Base-by-base conservation (phyloP, 2,329 filamentous ascomycete genomes). In the Calonectria multiphialidica region DNA sequence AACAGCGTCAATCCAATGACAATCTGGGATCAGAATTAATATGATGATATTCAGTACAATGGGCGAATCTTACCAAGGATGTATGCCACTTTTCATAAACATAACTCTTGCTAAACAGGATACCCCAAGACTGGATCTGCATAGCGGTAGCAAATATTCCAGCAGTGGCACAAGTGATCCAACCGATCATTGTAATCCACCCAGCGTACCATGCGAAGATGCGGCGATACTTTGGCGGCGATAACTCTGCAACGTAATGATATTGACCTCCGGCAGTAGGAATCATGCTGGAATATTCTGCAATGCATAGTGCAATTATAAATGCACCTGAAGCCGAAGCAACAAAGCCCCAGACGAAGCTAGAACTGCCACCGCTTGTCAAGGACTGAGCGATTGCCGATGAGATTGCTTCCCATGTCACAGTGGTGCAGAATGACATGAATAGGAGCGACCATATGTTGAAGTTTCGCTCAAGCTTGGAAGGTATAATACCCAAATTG, bases 371-470 rank as follows among this genome's bases (percentile, higher is more conserved):
- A 3, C 62, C 62, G 25, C 61, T 61, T 8, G 23, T 66, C 1
- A 71, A 18, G 9, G 53, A 50, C 15, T 71, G 68, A 3, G 68
- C 68, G 2, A 42, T 30, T 3, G 62, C 42, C 8, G 62, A 62
- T 25, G 68, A 23, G 35, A 66, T 23, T 10, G 62, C 68, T 40
- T 70, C 68, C 68, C 68, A 70, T 18, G 68, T 70, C 25, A 70
- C 68, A 12, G 40, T 70, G 23, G 68, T 70, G 45, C 68, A 70
- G 18, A 70, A 70, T 2, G 62, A 70, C 68, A 70, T 70, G 68
- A 66, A 70, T 15, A 70, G 53, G 13, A 70, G 42, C 3, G 62
- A 70, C 62, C 68, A 70, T 9, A 66, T 61, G 45, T 70, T 70
- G 44, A 70, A 66, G 62, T 70, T 70, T 18, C 68, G 42, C 33